Conservation (phyloP, 352 stramenopile species). For the Pythium sukuiense region DNA sequence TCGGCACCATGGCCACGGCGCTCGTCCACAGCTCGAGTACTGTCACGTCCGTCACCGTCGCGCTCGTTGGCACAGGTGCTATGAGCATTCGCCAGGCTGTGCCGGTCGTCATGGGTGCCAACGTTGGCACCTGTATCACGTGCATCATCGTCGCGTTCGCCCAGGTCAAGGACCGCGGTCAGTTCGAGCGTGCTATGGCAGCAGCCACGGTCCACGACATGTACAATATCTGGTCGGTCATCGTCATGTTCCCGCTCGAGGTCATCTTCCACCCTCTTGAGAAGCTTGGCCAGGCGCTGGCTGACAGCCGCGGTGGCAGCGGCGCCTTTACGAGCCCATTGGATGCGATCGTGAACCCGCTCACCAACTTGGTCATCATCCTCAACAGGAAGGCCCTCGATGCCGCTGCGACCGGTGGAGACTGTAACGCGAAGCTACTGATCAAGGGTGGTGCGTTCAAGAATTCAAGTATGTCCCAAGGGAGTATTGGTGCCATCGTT, state of each 20-base stretch:
- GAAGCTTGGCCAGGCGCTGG: slow-evolving; percentile 26
- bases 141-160: slow-evolving; percentile 78
- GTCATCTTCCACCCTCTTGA: slow-evolving; percentile 34
- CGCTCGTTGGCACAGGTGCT: slow-evolving; percentile 36
- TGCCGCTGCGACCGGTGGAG: slow-evolving; percentile 3
- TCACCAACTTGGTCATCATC: slow-evolving; percentile 13
- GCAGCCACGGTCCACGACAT: slow-evolving; percentile 29
- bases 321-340: slow-evolving; percentile 21
- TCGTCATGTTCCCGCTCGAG: slow-evolving; percentile 49
- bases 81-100: slow-evolving; percentile 59
- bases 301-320: slow-evolving; percentile 1
- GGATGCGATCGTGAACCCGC: slow-evolving; percentile 20
- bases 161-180: slow-evolving; percentile 54
- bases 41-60: slow-evolving; percentile 51
- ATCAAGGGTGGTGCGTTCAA: slow-evolving; percentile 19
- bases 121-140: slow-evolving; percentile 74
- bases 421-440: slow-evolving; percentile 5
- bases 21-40: slow-evolving; percentile 47
- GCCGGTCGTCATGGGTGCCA: slow-evolving; percentile 83
- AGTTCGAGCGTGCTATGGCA: slow-evolving; percentile 38
- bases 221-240: slow-evolving; percentile 74
- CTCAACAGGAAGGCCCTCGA: slow-evolving; percentile 18
- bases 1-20: slow-evolving; percentile 43
- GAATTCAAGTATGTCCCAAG: slow-evolving; percentile 11
- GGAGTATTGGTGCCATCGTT: slow-evolving; percentile 21